Percentiles rank a stretch among this genome's conserved stretches.
phyloP scores from a whole-genome alignment of 192 early-diverging fungal species.

The Backusella mclennaniae region DNA sequence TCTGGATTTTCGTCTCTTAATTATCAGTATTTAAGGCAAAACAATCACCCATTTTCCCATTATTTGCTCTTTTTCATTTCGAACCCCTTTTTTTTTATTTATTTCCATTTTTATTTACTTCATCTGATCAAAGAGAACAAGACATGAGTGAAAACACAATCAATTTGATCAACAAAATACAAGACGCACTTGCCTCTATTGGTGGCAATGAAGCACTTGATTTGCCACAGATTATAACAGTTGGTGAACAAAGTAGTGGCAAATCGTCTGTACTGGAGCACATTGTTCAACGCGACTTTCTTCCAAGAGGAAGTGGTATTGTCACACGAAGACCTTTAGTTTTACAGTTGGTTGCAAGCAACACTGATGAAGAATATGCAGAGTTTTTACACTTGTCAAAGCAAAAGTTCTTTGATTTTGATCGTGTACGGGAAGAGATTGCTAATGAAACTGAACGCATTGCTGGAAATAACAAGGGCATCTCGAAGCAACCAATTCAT shows the following conservation, averaged over 20 bases:
- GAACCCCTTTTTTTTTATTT: neutral
- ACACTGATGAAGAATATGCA: conserved; percentile 35
- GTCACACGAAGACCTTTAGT: conserved; percentile 80
- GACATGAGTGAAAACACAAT: conserved; percentile 68
- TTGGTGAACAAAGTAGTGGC: conserved; percentile 82
- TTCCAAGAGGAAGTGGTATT: conserved; percentile 87
- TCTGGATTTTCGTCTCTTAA: too few species aligned
- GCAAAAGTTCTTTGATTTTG: conserved; percentile 73
- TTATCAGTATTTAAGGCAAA: neutral
- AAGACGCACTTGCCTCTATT: conserved; percentile 75
- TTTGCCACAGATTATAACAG: conserved; percentile 79
- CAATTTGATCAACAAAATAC: conserved; percentile 71
- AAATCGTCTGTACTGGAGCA: conserved; percentile 98
- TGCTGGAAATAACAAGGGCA: conserved; percentile 76
- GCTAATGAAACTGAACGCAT: conserved; percentile 77
- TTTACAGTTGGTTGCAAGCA: conserved; percentile 67
- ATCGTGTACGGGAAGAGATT: conserved; percentile 73
- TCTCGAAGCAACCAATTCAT: conserved; percentile 72
- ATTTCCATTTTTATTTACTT: conserved; percentile 19
- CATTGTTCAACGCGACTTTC: conserved; percentile 93
- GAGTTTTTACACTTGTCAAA: conserved; percentile 76
- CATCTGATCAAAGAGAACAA: neutral
- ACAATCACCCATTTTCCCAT: neutral
- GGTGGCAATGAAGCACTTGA: conserved; percentile 67
- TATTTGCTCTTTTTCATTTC: neutral